Conservation (phyloP, 2,329 filamentous ascomycete genomes). For the Ceratocystis harringtonii region DNA sequence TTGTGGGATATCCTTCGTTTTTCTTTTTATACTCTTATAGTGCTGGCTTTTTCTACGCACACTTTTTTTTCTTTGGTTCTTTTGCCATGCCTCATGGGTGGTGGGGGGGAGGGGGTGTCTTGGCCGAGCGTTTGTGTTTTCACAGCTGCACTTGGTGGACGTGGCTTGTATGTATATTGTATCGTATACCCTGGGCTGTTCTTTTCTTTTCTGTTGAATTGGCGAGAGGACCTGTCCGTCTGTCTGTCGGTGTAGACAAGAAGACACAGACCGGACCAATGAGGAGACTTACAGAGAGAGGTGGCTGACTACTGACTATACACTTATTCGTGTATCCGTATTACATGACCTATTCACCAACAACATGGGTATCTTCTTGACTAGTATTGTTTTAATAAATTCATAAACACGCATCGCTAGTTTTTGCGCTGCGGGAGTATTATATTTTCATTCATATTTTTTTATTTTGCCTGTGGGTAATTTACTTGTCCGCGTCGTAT, state of each 20-base stretch:
- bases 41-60: not conserved
- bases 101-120: too few relatives aligned
- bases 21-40: not conserved
- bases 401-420: not conserved
- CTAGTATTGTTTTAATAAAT: not conserved
- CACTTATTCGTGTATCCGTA: not conserved
- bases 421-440: not conserved
- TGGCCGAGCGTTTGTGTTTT: too few relatives aligned
- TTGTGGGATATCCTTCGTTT: not conserved
- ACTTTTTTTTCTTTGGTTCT: not conserved
- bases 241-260: too few relatives aligned
- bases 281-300: not conserved
- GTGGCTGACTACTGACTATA: not conserved
- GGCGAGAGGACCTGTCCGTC: not conserved
- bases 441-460: not conserved
- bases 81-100: too few relatives aligned
- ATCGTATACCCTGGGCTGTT: constrained; percentile 9
- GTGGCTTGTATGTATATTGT: not conserved
- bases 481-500: constrained; percentile 22
- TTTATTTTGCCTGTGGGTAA: not conserved
- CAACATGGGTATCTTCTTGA: not conserved
- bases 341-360: not conserved
- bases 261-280: too few relatives aligned
- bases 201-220: constrained; percentile 10
- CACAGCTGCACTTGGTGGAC: not conserved